Percentiles rank a stretch among this genome's conserved stretches.
phyloP scores from a whole-genome alignment of 257 asterid species.

The Asclepias syriaca region DNA sequence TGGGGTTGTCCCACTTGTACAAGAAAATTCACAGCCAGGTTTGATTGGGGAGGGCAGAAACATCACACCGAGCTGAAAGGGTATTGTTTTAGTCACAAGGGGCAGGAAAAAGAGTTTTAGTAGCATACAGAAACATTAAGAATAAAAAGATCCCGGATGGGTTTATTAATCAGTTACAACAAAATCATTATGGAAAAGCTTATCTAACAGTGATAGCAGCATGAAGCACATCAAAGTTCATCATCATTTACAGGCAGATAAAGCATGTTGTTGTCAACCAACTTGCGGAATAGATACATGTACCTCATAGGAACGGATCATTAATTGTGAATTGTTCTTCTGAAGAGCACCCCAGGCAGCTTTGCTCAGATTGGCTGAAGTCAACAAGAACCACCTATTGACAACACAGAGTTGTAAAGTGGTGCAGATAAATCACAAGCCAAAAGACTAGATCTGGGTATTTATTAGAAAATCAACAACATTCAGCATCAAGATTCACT shows the following conservation, averaged over 20 bases:
- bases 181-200: neutral
- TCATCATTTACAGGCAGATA: too few relatives aligned
- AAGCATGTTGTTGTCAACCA: neutral
- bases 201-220: neutral
- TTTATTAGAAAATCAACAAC: slow-evolving; percentile 9
- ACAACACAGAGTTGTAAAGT: slow-evolving; percentile 3
- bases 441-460: slow-evolving; percentile 1
- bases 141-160: neutral
- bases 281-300: neutral
- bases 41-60: slow-evolving; percentile 59
- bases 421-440: slow-evolving; percentile 2
- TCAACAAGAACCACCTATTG: slow-evolving; percentile 84
- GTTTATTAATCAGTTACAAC: neutral
- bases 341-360: slow-evolving; percentile 99
- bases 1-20: slow-evolving; percentile 45
- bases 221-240: neutral
- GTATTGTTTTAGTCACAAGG: neutral
- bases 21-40: slow-evolving; percentile 50
- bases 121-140: slow-evolving; percentile 1
- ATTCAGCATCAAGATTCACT: slow-evolving; percentile 9
- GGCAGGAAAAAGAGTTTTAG: slow-evolving; percentile 14
- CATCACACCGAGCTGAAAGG: slow-evolving; percentile 76
- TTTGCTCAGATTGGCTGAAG: slow-evolving; percentile 96
- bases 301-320: slow-evolving; percentile 98
- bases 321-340: slow-evolving; percentile 88